phyloP scores from a whole-genome alignment of 2,329 filamentous ascomycete genomes.

The Tothia fuscella region DNA sequence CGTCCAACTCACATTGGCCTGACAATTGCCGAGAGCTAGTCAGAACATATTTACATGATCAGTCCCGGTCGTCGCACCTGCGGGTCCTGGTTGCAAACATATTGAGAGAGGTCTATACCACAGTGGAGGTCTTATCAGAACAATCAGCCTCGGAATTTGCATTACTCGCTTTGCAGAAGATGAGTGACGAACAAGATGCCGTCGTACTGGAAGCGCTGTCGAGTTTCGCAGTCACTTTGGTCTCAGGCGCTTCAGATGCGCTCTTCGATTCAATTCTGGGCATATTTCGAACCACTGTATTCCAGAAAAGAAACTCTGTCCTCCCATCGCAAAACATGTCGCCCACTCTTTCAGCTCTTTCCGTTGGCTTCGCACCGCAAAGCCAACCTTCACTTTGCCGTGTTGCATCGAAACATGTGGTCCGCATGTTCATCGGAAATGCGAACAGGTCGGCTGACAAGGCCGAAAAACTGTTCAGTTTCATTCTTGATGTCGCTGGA shows the following conservation, averaged over 20 bases:
- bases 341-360: conserved; percentile 12
- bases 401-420: conserved; percentile 58
- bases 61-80: conserved; percentile 46
- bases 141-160: conserved; percentile 48
- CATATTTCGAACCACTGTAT: conserved; percentile 7
- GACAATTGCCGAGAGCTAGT: conserved; percentile 50
- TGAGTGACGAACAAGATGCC: conserved; percentile 52
- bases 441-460: conserved; percentile 57
- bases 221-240: conserved; percentile 52
- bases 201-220: conserved; percentile 53
- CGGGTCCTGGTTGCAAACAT: conserved; percentile 51
- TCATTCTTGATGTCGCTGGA: conserved; percentile 23
- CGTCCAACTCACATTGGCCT: conserved; percentile 58
- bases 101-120: conserved; percentile 39
- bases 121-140: conserved; percentile 44
- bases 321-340: conserved; percentile 20
- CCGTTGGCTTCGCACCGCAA: not conserved
- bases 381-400: conserved; percentile 45
- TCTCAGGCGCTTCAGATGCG: conserved; percentile 43
- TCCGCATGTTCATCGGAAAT: conserved; percentile 63
- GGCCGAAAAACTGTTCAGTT: conserved; percentile 36
- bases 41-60: conserved; percentile 51
- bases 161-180: conserved; percentile 47
- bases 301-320: conserved; percentile 10
- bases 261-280: conserved; percentile 39